Evolutionary conservation across 2,329 filamentous ascomycete species (phyloP).

Genomic region (Leptographium lundbergii): DNA sequence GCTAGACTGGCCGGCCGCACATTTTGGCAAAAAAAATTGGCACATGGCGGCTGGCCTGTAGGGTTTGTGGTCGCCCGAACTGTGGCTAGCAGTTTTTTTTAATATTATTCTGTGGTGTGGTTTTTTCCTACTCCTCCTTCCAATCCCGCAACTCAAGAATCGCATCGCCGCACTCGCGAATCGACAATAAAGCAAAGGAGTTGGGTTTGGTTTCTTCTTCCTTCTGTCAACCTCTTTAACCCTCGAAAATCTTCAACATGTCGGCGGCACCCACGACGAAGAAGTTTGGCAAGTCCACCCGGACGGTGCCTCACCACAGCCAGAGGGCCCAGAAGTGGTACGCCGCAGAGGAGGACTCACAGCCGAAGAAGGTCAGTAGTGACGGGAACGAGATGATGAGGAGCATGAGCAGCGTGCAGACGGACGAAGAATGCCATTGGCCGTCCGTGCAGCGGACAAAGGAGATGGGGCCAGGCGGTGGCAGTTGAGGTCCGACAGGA

Average conservation of each 20-base stretch:
- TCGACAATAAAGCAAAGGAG: slow-evolving; percentile 6
- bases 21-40: slow-evolving; percentile 9
- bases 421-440: not conserved
- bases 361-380: slow-evolving; percentile 84
- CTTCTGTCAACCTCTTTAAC: slow-evolving; percentile 5
- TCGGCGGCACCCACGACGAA: slow-evolving; percentile 64
- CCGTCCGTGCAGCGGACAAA: not conserved
- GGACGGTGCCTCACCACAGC: slow-evolving; percentile 72
- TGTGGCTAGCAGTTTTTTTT: slow-evolving; percentile 1
- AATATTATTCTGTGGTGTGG: slow-evolving; percentile 11
- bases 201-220: slow-evolving; percentile 3
- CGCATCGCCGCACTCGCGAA: slow-evolving; percentile 7
- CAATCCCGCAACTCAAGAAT: slow-evolving; percentile 2
- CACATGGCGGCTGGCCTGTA: slow-evolving; percentile 7
- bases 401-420: not conserved
- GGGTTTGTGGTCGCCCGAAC: slow-evolving; percentile 4
- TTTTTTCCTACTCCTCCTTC: slow-evolving; percentile 3
- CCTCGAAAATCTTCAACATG: slow-evolving; percentile 38
- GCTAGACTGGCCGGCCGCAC: not conserved
- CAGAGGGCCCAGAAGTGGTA: slow-evolving; percentile 99
- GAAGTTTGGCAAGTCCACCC: slow-evolving; percentile 87
- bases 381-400: not conserved
- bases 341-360: slow-evolving; percentile 80
- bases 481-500: not conserved
- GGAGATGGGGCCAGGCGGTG: not conserved